Conservation (phyloP, 2,329 filamentous ascomycete species). For the Aspergillus costaricaensis region DNA sequence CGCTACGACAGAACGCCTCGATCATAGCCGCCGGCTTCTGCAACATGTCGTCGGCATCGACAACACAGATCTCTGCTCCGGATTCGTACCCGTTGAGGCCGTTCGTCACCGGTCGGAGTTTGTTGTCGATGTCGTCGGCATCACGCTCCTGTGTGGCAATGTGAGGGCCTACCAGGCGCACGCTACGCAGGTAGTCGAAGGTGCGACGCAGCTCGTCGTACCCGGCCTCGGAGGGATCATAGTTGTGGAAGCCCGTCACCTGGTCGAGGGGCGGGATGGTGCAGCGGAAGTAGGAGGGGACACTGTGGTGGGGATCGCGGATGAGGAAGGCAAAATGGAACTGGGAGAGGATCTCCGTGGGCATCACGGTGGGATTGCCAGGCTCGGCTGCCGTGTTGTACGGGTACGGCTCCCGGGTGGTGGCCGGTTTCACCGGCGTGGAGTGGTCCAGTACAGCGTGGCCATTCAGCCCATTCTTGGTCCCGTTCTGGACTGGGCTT, state of each 20-base stretch:
- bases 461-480: slow-evolving; percentile 12
- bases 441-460: neutral
- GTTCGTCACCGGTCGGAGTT: slow-evolving; percentile 25
- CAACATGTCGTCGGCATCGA: slow-evolving; percentile 92
- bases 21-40: slow-evolving; percentile 78
- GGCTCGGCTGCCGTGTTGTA: slow-evolving; percentile 62
- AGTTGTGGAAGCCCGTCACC: slow-evolving; percentile 81
- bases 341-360: slow-evolving; percentile 68
- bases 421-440: neutral
- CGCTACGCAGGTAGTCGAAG: slow-evolving; percentile 77
- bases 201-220: slow-evolving; percentile 84
- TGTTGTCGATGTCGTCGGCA: slow-evolving; percentile 33
- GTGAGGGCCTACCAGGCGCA: slow-evolving; percentile 70
- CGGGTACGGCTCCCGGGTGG: slow-evolving; percentile 51
- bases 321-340: slow-evolving; percentile 98
- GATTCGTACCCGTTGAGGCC: slow-evolving; percentile 15
- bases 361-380: slow-evolving; percentile 83
- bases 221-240: slow-evolving; percentile 84
- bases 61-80: slow-evolving; percentile 70
- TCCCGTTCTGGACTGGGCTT: slow-evolving; percentile 19
- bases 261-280: slow-evolving; percentile 82
- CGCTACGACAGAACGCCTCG: slow-evolving; percentile 75
- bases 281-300: slow-evolving; percentile 94
- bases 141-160: slow-evolving; percentile 51
- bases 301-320: slow-evolving; percentile 86